Conservation (phyloP, 2,329 filamentous ascomycete species). For the Ilyonectria robusta region DNA sequence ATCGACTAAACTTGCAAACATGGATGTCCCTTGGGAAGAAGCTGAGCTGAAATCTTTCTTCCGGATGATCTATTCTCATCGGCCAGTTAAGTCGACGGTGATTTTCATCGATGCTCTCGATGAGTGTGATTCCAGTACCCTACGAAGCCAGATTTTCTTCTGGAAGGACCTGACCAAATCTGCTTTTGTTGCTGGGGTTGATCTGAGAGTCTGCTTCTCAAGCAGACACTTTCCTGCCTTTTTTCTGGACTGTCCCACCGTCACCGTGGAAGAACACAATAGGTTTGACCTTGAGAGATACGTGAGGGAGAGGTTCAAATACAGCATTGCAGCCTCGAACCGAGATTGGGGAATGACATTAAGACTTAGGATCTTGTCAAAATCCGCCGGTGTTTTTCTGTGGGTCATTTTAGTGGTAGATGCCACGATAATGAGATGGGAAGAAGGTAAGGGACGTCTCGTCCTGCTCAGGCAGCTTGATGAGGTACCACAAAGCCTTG, state of each 20-base stretch:
- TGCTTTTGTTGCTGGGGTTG: neutral
- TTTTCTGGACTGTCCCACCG: conserved; percentile 1
- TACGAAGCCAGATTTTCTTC: neutral
- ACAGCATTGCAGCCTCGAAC: neutral
- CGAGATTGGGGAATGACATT: neutral
- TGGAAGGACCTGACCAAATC: conserved; percentile 15
- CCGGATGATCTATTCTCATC: neutral
- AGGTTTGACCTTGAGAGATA: conserved; percentile 21
- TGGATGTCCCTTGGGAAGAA: neutral
- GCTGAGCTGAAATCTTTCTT: conserved; percentile 18
- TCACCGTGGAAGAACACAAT: conserved; percentile 20
- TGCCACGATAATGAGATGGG: conserved; percentile 11
- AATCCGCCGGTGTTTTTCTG: conserved; percentile 29
- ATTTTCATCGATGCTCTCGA: conserved; percentile 35
- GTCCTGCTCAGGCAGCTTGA: neutral
- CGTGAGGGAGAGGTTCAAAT: conserved; percentile 10
- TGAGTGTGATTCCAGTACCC: neutral
- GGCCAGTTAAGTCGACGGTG: neutral
- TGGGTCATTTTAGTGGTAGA: conserved; percentile 32
- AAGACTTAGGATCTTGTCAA: neutral
- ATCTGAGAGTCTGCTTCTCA: conserved; percentile 25
- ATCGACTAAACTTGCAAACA: neutral
- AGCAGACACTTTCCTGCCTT: conserved; percentile 27
- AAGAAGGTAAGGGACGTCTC: conserved; percentile 15
- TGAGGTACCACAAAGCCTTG: conserved; percentile 4